Percentiles rank a stretch among this genome's conserved stretches.
Evolutionary conservation across 1,284 basidiomycete species (phyloP).

Genomic region (Ustilago nuda): DNA sequence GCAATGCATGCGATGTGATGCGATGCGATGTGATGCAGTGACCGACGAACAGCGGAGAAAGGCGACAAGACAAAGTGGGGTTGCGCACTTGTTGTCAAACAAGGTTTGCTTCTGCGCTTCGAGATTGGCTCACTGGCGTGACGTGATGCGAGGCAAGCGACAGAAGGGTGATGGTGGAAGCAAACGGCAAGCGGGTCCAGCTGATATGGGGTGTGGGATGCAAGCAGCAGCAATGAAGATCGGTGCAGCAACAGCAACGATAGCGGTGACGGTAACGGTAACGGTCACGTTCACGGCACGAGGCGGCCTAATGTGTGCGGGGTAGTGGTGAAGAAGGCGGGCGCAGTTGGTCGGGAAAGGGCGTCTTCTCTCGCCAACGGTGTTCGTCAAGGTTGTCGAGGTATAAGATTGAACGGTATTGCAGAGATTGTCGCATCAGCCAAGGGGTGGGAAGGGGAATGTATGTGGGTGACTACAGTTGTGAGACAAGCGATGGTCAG

Average conservation of each 20-base stretch:
- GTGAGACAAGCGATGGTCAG: constrained; percentile 4
- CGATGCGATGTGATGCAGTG: neutral
- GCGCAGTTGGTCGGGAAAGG: neutral
- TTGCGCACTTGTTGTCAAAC: neutral
- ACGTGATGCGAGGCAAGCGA: neutral
- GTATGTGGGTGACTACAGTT: neutral
- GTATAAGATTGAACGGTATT: neutral
- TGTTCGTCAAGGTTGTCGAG: neutral
- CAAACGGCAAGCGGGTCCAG: neutral
- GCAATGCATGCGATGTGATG: neutral
- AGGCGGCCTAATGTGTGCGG: neutral
- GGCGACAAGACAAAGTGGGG: neutral
- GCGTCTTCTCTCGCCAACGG: constrained; percentile 20
- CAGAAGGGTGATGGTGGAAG: neutral
- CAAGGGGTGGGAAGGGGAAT: constrained; percentile 40
- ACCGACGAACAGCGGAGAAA: neutral
- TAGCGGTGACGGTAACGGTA: neutral
- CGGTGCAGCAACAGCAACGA: neutral
- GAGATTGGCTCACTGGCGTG: constrained; percentile 1
- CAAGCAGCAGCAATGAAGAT: constrained; percentile 4
- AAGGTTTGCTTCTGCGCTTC: constrained; percentile 4
- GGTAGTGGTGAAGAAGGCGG: neutral
- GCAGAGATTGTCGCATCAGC: constrained; percentile 13
- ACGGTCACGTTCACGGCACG: neutral
- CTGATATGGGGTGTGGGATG: constrained; percentile 6